Evolutionary conservation across 2,329 filamentous ascomycete species (phyloP).

Genomic region (Xylaria arbuscula): DNA sequence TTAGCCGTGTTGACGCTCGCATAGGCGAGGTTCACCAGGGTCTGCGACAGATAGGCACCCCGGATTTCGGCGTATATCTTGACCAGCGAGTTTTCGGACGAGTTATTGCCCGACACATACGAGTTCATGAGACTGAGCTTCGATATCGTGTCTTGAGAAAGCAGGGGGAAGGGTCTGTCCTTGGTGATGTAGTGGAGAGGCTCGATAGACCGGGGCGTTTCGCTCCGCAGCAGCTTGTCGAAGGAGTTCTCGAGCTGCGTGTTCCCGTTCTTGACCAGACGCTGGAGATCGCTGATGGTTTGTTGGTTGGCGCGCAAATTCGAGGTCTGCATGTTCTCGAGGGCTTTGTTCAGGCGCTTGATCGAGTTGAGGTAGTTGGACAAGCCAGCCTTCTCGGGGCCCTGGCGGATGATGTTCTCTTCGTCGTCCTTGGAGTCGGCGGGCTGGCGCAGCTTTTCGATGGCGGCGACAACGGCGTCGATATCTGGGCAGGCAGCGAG

Average conservation of each 20-base stretch:
- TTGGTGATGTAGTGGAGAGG: constrained; percentile 94
- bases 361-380: constrained; percentile 88
- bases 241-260: constrained; percentile 87
- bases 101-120: constrained; percentile 72
- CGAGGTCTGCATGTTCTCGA: constrained; percentile 85
- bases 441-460: constrained; percentile 89
- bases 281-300: constrained; percentile 81
- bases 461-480: constrained; percentile 84
- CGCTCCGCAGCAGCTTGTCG: constrained; percentile 76
- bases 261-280: constrained; percentile 81
- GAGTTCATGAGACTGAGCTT: constrained; percentile 82
- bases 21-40: constrained; percentile 85
- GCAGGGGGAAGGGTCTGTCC: constrained; percentile 82
- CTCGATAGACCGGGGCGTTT: constrained; percentile 84
- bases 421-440: constrained; percentile 91
- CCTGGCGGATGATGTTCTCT: constrained; percentile 88
- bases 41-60: constrained; percentile 84
- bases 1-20: constrained; percentile 87
- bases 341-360: constrained; percentile 87
- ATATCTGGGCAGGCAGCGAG: constrained; percentile 69
- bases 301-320: constrained; percentile 93
- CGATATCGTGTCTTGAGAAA: constrained; percentile 80
- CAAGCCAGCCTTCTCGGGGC: constrained; percentile 85
- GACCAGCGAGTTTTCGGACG: constrained; percentile 76
- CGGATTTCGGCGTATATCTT: constrained; percentile 88